Evolutionary conservation across 495 filamentous ascomycete species (phyloP).

Genomic region (Xylona heveae): DNA sequence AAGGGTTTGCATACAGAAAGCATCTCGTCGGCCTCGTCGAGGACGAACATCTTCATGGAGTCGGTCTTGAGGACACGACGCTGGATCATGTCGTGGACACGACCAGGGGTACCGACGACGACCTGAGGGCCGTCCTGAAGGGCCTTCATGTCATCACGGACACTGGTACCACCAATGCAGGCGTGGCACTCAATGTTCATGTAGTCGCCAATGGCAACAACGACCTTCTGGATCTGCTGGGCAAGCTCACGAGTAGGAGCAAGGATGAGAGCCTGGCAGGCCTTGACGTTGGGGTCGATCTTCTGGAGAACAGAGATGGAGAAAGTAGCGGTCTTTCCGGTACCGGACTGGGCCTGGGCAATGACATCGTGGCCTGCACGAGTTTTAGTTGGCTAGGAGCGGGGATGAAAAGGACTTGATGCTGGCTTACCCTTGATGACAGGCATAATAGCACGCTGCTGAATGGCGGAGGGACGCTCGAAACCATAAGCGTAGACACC

Average conservation of each 20-base stretch:
- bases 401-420: conserved; percentile 2
- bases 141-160: conserved; percentile 92
- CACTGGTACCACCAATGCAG: conserved; percentile 95
- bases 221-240: conserved; percentile 97
- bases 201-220: conserved; percentile 96
- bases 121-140: conserved; percentile 92
- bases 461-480: conserved; percentile 90
- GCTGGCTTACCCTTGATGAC: conserved; percentile 72
- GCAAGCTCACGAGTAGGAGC: conserved; percentile 95
- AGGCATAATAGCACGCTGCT: conserved; percentile 93
- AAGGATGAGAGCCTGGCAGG: conserved; percentile 88
- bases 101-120: conserved; percentile 89
- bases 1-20: conserved; percentile 48
- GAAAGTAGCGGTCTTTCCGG: conserved; percentile 98
- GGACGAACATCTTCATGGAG: conserved; percentile 97
- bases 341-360: conserved; percentile 96
- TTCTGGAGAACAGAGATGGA: conserved; percentile 97
- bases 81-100: conserved; percentile 98
- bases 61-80: conserved; percentile 83
- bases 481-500: conserved; percentile 98
- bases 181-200: conserved; percentile 99
- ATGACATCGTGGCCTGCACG: conserved; percentile 86
- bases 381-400: conserved; percentile 12
- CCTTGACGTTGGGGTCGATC: conserved; percentile 81
- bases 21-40: conserved; percentile 98